A percentile compares a stretch with the other conserved stretches of the same genome.
Conservation (phyloP, 192 early-diverging fungal species). For the Coemansia sp. region DNA sequence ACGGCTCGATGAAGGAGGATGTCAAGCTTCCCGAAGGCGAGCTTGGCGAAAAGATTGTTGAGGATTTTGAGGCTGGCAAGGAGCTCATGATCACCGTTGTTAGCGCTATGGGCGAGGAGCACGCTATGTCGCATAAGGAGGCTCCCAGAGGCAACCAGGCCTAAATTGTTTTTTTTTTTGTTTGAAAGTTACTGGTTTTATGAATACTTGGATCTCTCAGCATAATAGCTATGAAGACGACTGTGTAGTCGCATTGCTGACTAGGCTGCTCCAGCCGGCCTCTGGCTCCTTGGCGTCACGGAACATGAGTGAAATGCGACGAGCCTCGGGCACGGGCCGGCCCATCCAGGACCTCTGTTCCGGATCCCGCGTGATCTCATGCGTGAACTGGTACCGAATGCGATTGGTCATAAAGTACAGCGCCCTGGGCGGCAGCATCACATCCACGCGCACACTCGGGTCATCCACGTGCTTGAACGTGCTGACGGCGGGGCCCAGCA, state of each 20-base stretch:
- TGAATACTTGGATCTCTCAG: neutral
- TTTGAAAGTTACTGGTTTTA: neutral
- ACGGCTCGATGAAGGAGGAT: conserved; percentile 91
- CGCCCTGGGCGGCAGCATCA: conserved; percentile 60
- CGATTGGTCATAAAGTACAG: conserved; percentile 72
- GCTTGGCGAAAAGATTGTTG: conserved; percentile 69
- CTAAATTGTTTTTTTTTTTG: conserved; percentile 3
- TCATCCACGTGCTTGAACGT: conserved; percentile 65
- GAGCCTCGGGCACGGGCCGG: conserved; percentile 50
- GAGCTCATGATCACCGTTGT: conserved; percentile 86
- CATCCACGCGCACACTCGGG: conserved; percentile 57
- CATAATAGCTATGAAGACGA: neutral
- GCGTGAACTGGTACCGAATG: conserved; percentile 76
- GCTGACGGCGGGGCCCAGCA: conserved; percentile 71
- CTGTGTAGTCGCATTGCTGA: neutral
- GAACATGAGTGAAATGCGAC: conserved; percentile 75
- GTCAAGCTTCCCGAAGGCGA: conserved; percentile 90
- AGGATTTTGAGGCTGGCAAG: conserved; percentile 72
- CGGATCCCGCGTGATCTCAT: conserved; percentile 65
- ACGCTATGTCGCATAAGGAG: conserved; percentile 74
- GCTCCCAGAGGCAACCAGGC: conserved; percentile 5
- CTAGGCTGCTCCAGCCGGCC: conserved; percentile 39
- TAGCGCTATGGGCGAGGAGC: conserved; percentile 91
- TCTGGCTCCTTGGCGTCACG: conserved; percentile 54
- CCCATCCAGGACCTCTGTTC: conserved; percentile 57